A percentile compares a stretch with the other conserved stretches of the same genome.
Conservation (phyloP, 768 basidiomycete genomes). For the Hortiboletus flavorubellus region DNA sequence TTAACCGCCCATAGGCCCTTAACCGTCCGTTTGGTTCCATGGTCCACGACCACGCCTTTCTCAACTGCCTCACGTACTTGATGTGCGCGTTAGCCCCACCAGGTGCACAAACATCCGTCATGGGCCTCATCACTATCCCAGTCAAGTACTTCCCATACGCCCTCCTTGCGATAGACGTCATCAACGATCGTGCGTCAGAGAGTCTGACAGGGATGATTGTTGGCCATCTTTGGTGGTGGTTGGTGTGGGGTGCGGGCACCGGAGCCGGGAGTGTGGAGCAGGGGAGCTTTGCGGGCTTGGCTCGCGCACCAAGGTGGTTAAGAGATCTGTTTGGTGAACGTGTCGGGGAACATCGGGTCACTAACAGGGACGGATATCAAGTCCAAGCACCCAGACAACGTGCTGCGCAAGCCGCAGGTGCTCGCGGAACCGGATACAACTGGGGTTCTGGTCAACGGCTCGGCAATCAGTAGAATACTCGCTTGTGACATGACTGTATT, state of each 20-base stretch:
- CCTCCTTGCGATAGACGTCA: slow-evolving; percentile 68
- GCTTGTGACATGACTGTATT: background rate
- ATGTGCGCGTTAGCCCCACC: slow-evolving; percentile 62
- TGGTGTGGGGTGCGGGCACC: slow-evolving; percentile 49
- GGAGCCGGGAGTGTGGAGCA: slow-evolving; percentile 36
- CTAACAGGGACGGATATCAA: slow-evolving; percentile 50
- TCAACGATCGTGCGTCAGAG: slow-evolving; percentile 59
- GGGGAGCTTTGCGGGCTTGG: slow-evolving; percentile 40
- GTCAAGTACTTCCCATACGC: slow-evolving; percentile 70
- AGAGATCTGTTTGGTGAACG: slow-evolving; percentile 43
- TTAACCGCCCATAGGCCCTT: slow-evolving; percentile 34
- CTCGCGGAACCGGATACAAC: slow-evolving; percentile 32
- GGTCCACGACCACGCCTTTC: slow-evolving; percentile 61
- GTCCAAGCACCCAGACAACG: slow-evolving; percentile 51
- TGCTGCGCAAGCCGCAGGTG: slow-evolving; percentile 17
- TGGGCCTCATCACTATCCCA: slow-evolving; percentile 77
- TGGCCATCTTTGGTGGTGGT: slow-evolving; percentile 83
- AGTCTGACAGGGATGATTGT: slow-evolving; percentile 68
- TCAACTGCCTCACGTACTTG: slow-evolving; percentile 67
- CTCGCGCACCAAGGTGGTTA: slow-evolving; percentile 60
- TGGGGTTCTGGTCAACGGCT: slow-evolving; percentile 59
- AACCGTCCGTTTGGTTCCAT: slow-evolving; percentile 59
- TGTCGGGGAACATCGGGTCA: slow-evolving; percentile 33
- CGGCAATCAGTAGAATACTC: slow-evolving; percentile 29
- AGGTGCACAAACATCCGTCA: slow-evolving; percentile 66